Evolutionary conservation across 441 rosid species (phyloP), one percentile per base, ranked within the genome.

Genomic region (Kokia cookei): DNA sequence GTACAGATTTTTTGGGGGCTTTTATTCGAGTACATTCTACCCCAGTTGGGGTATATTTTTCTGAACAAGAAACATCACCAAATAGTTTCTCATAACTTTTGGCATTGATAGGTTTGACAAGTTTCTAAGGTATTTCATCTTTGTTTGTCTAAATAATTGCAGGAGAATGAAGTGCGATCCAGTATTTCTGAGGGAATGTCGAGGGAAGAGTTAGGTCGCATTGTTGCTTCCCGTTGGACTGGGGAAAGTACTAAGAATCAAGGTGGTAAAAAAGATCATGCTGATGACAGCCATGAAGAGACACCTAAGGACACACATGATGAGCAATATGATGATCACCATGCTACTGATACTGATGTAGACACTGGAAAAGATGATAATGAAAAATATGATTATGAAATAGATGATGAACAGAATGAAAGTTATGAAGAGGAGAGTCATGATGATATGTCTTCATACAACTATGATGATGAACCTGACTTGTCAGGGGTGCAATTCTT

Each of bases 211-310:
- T 77, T 94, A 79, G 98, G 99, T 73, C 93, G 89, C 76, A 93
- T 91, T 72, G 89, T 97, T 81, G 99, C 97, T 26, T 94, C 99
- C 79, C 97, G 98, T 62, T 96, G 99, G 99, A 93, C 98, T 0
- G 94, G 98, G 73, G 91, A 84, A 80, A 86, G 77, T 63, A 72
- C 86, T 32, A 90, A 87, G 73, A 87, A 85, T 77, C 82, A 85
- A 80, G 83, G 81, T 60, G 80, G 29, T 72, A 73, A 69, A 17
- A 65, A 83, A 77, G 86, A 71, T 65, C 73, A 75, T 12, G 75
- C 79, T 79, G 83, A 82, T 77, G 86, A 84, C 74, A 80, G 59
- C 76, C 83, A 80, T 77, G 89, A 88, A 45, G 91, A 83, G 47
- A 68, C 76, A 12, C 82, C 87, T 17, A 73, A 76, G 26, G 79